These are phyloP conservation scores for Musa balbisiana DNA, from an alignment of 202 grass and related monocot genomes.

Conservation along the genomic window DNA sequence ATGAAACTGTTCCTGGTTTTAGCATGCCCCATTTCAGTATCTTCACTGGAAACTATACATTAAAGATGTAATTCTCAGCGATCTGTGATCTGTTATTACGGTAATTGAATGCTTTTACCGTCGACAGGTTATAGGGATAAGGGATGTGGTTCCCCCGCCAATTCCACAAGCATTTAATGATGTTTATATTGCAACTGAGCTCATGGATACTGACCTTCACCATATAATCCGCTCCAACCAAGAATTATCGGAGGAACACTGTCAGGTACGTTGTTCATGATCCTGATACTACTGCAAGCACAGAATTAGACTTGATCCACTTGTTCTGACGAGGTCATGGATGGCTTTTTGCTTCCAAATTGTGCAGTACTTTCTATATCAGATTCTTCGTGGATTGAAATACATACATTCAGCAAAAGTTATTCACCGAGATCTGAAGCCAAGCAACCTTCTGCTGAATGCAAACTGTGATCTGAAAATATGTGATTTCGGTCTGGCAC, in stretches of 20 bases:
- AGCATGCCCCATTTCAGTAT: too few relatives aligned
- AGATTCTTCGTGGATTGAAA: constrained; percentile 90
- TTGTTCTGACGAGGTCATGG: too few relatives aligned
- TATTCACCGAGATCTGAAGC: constrained; percentile 92
- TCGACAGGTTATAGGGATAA: constrained; percentile 56
- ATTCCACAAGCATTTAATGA: constrained; percentile 78
- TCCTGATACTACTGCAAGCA: too few relatives aligned
- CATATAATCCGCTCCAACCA: constrained; percentile 93
- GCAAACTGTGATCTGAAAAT: constrained; percentile 96
- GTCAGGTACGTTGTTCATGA: constrained; percentile 40
- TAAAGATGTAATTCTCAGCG: too few relatives aligned
- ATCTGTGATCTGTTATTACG: too few relatives aligned
- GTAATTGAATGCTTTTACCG: too few relatives aligned
- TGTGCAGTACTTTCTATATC: constrained; percentile 86
- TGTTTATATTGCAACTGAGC: constrained; percentile 77
- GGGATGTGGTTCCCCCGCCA: constrained; percentile 79
- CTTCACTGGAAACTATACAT: too few relatives aligned
- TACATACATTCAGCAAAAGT: constrained; percentile 96
- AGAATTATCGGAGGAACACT: constrained; percentile 78
- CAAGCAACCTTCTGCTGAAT: constrained; percentile 88
- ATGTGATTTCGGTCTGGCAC: constrained; percentile 92
- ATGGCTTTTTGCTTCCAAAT: neutral
- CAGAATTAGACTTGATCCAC: too few relatives aligned
- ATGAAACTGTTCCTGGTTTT: too few relatives aligned
- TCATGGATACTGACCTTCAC: constrained; percentile 99